Evolutionary conservation across 192 early-diverging fungal genomes (phyloP).

Genomic region (Entomortierella beljakovae): DNA sequence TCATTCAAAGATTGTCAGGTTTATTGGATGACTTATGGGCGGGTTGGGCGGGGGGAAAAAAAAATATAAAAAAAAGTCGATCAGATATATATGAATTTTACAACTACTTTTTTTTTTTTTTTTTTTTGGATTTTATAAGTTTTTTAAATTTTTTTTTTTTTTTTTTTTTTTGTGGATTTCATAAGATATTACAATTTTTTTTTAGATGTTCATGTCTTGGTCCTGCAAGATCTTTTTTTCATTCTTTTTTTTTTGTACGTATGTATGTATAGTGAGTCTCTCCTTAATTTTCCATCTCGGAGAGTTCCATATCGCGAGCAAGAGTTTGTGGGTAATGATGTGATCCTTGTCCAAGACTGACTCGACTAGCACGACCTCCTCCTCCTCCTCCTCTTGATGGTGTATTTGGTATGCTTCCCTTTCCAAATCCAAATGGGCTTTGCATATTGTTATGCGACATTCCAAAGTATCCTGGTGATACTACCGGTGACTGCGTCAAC

Average conservation of each 20-base stretch:
- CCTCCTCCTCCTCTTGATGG: conserved; percentile 22
- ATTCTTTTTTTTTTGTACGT: neutral
- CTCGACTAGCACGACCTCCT: conserved; percentile 36
- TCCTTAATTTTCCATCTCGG: conserved; percentile 5
- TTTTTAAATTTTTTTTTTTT: too few relatives aligned
- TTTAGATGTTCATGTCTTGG: neutral
- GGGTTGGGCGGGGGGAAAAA: too few relatives aligned
- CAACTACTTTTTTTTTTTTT: too few relatives aligned
- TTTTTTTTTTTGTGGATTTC: too few relatives aligned
- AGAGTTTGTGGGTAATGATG: conserved; percentile 37
- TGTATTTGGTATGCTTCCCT: conserved; percentile 19
- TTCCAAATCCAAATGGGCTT: conserved; percentile 40
- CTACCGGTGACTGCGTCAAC: conserved; percentile 1
- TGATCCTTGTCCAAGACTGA: conserved; percentile 17
- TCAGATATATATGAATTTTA: too few relatives aligned
- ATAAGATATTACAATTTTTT: too few relatives aligned
- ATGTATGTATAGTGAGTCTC: neutral
- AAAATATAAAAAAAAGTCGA: too few relatives aligned
- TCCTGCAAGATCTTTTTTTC: neutral
- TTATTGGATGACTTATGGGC: too few relatives aligned
- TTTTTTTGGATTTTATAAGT: too few relatives aligned
- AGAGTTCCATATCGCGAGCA: conserved; percentile 44
- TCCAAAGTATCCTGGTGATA: conserved; percentile 41
- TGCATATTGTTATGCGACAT: conserved; percentile 18
- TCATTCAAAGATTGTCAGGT: too few relatives aligned